Evolutionary conservation across 2,329 filamentous ascomycete genomes (phyloP).

Genomic region (Samsoniella hepiali): DNA sequence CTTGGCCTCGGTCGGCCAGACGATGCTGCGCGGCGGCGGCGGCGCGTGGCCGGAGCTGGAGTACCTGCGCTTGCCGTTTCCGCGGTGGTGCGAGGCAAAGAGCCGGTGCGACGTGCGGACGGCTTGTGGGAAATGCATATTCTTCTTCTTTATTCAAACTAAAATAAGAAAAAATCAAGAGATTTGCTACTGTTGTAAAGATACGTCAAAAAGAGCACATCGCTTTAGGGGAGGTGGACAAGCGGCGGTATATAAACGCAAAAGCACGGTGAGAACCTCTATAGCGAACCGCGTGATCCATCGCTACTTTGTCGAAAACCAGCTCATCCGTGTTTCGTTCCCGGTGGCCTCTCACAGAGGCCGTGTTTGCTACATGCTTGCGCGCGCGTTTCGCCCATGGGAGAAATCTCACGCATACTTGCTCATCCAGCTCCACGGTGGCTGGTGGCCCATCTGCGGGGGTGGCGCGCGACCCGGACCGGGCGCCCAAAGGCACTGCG

Average conservation of each 20-base stretch:
- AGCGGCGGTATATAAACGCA: background rate
- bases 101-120: background rate
- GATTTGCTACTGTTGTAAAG: no score
- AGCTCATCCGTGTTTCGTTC: background rate
- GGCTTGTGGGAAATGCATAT: background rate
- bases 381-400: slow-evolving; percentile 13
- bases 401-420: slow-evolving; percentile 11
- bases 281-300: background rate
- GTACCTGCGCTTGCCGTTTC: background rate
- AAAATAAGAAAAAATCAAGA: background rate
- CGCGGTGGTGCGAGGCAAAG: background rate
- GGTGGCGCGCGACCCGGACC: background rate
- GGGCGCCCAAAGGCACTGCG: background rate
- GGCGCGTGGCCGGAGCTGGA: background rate
- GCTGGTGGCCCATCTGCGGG: background rate
- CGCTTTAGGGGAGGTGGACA: background rate
- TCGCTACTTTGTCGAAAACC: background rate
- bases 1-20: slow-evolving; percentile 18
- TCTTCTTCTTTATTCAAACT: background rate
- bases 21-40: background rate
- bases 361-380: background rate
- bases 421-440: slow-evolving; percentile 4
- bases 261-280: background rate
- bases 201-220: no score
- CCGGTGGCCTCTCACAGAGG: background rate